Conservation (phyloP, 164 flowering plant genomes). For the Liquidambar formosana region DNA sequence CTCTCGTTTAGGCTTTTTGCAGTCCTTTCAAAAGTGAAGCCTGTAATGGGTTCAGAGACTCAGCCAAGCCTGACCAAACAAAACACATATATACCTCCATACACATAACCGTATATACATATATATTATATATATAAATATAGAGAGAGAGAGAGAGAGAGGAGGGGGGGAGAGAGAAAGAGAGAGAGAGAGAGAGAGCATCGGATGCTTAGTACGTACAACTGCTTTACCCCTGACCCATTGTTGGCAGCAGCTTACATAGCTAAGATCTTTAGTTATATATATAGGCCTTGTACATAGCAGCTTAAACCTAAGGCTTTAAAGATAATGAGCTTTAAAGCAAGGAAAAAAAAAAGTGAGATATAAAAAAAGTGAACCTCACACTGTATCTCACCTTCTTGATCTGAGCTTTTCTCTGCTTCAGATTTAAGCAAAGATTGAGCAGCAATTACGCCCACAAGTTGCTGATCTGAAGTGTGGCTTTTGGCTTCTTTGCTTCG, state of each 20-base stretch:
- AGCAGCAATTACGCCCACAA: slow-evolving; percentile 14
- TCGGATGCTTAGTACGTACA: not conserved
- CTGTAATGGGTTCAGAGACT: slow-evolving; percentile 13
- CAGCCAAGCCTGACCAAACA: slow-evolving; percentile 16
- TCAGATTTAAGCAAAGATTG: slow-evolving; percentile 26
- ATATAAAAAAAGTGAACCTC: not conserved
- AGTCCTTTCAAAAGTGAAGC: slow-evolving; percentile 32
- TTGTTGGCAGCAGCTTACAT: not conserved
- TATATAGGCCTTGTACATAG: too few species aligned
- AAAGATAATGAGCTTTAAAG: slow-evolving; percentile 14
- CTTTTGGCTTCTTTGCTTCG: not conserved
- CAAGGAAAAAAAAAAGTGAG: slow-evolving; percentile 1
- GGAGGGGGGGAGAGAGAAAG: not conserved
- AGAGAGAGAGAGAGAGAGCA: slow-evolving; percentile 1
- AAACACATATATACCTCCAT: not conserved
- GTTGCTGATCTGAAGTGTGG: slow-evolving; percentile 17
- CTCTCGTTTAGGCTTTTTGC: slow-evolving; percentile 32
- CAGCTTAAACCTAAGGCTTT: not conserved
- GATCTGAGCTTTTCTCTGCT: slow-evolving; percentile 22
- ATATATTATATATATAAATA: too few species aligned
- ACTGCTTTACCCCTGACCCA: not conserved
- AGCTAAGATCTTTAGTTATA: slow-evolving; percentile 6
- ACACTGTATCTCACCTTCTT: not conserved
- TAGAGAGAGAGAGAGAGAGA: too few species aligned
- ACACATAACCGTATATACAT: too few species aligned